Evolutionary conservation across 2,329 filamentous ascomycete genomes (phyloP).

Genomic region (Trichoderma harzianum): DNA sequence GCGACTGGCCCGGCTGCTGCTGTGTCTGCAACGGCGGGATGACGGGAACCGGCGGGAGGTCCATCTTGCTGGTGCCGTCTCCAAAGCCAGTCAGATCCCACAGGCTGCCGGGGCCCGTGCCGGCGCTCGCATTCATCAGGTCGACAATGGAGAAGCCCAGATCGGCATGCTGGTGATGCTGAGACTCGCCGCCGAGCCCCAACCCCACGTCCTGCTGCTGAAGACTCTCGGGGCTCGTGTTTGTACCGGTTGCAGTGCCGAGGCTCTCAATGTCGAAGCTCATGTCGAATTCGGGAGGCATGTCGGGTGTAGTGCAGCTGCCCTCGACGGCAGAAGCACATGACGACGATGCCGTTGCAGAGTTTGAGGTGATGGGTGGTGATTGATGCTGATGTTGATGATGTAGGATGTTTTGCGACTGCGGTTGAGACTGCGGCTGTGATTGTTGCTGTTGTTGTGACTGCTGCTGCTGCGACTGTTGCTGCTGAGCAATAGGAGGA

Average conservation of each 20-base stretch:
- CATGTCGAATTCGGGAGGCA: slow-evolving; percentile 36
- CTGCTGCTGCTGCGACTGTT: slow-evolving; percentile 2
- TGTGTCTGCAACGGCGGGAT: slow-evolving; percentile 20
- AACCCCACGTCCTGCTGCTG: slow-evolving; percentile 22
- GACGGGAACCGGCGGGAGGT: slow-evolving; percentile 30
- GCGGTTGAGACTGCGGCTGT: slow-evolving; percentile 31
- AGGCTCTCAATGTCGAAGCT: slow-evolving; percentile 35
- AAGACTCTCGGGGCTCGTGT: slow-evolving; percentile 34
- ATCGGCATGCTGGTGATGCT: slow-evolving; percentile 16
- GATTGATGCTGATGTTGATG: slow-evolving; percentile 34
- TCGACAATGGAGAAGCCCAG: slow-evolving; percentile 37
- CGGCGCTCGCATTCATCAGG: slow-evolving; percentile 26
- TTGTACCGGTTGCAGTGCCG: slow-evolving; percentile 28
- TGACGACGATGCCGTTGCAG: neutral
- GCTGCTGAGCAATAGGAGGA: slow-evolving; percentile 17
- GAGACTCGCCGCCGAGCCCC: slow-evolving; percentile 24
- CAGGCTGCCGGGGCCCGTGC: neutral
- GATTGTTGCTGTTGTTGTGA: slow-evolving; percentile 22
- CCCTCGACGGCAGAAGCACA: slow-evolving; percentile 23
- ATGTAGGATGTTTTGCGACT: neutral
- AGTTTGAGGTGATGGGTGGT: slow-evolving; percentile 19
- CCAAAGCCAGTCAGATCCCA: slow-evolving; percentile 21
- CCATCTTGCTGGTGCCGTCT: slow-evolving; percentile 29
- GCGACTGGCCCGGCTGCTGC: slow-evolving; percentile 5
- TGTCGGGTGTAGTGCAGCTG: slow-evolving; percentile 22